A percentile compares a stretch with the other conserved stretches of the same genome.
These are phyloP conservation scores for Apophysomyces sp. DNA, from an alignment of 371 early-diverging fungal genomes.

Conservation along the genomic window DNA sequence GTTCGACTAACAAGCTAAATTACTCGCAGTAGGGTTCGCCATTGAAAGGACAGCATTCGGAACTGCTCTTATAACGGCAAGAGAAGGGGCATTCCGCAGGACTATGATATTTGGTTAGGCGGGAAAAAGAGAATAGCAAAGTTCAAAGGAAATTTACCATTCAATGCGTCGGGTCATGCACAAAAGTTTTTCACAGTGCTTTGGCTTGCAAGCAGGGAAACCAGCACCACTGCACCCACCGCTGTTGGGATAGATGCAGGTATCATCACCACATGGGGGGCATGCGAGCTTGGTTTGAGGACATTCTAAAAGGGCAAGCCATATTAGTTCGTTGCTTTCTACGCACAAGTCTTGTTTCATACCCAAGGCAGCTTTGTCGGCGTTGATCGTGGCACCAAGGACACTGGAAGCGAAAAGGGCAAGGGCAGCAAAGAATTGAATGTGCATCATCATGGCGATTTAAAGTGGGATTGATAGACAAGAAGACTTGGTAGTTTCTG, in stretches of 20 bases:
- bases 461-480: not conserved
- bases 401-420: not conserved
- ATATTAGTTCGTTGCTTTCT: no score
- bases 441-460: not conserved
- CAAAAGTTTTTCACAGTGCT: not conserved
- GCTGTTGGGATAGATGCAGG: conserved; percentile 32
- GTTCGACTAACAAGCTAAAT: not conserved
- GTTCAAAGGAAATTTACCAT: conserved; percentile 4
- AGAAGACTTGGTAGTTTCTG: not conserved
- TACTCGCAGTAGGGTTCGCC: conserved; percentile 25
- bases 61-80: conserved; percentile 25
- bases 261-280: conserved; percentile 19
- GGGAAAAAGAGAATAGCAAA: not conserved
- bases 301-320: not conserved
- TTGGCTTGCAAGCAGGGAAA: conserved; percentile 11
- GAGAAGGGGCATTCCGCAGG: conserved; percentile 21
- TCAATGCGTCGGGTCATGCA: conserved; percentile 10
- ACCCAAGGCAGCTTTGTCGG: not conserved
- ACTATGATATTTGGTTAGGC: conserved; percentile 1
- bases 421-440: not conserved
- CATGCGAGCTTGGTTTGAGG: conserved; percentile 8
- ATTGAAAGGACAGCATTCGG: conserved; percentile 30
- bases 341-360: no score
- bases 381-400: not conserved
- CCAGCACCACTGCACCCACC: conserved; percentile 25